Percentiles rank a stretch among this genome's conserved stretches.
Conservation (phyloP, 257 asterid species). For the Striga asiatica region DNA sequence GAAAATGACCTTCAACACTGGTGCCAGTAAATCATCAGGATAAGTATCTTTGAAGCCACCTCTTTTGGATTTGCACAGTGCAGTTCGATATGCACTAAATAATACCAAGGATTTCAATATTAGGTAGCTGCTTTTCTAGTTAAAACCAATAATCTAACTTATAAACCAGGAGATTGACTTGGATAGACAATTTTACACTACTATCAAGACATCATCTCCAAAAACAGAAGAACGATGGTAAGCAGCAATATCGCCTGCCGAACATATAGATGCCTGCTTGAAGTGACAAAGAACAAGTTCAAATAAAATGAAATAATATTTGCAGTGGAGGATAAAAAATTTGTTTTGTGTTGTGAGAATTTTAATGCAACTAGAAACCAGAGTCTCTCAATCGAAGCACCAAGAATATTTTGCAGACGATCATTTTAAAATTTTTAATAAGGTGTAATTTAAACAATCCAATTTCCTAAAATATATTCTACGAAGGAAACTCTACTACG, state of each 20-base stretch:
- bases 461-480: too few species aligned
- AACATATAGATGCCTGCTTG: constrained; percentile 69
- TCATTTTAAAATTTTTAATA: too few species aligned
- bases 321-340: too few species aligned
- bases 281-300: background rate
- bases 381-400: too few species aligned
- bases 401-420: too few species aligned
- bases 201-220: constrained; percentile 94
- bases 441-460: too few species aligned
- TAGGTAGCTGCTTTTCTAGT: background rate
- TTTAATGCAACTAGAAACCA: too few species aligned
- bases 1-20: constrained; percentile 65
- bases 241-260: constrained; percentile 92
- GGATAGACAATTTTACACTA: too few species aligned
- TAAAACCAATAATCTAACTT: background rate
- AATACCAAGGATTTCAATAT: constrained; percentile 11
- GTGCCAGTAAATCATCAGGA: constrained; percentile 90
- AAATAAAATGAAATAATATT: background rate
- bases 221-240: constrained; percentile 73
- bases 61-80: constrained; percentile 84
- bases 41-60: constrained; percentile 95
- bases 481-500: too few species aligned
- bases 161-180: background rate
- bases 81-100: constrained; percentile 79
- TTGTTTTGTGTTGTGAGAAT: background rate